Evolutionary conservation across 768 basidiomycete species (phyloP).

Genomic region (Agrocybe praecox): DNA sequence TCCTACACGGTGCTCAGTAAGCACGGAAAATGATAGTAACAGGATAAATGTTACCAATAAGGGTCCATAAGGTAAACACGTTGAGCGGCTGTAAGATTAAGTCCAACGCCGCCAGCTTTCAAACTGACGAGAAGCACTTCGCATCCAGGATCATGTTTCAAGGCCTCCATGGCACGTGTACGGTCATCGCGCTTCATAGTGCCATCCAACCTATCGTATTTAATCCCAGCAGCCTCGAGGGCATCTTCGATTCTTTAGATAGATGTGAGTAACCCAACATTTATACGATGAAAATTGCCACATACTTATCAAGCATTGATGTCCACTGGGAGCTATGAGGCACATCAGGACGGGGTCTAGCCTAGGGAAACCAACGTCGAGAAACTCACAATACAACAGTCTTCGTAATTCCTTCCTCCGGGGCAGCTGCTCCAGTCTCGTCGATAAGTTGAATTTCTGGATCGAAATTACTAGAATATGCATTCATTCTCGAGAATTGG

Average conservation of each 20-base stretch:
- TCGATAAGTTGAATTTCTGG: slow-evolving; percentile 84
- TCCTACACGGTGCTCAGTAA: slow-evolving; percentile 51
- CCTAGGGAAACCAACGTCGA: slow-evolving; percentile 11
- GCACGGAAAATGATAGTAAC: neutral
- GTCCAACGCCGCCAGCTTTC: slow-evolving; percentile 95
- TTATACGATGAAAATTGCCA: slow-evolving; percentile 5
- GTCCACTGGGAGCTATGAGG: slow-evolving; percentile 87
- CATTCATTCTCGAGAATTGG: slow-evolving; percentile 81
- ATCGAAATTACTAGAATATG: slow-evolving; percentile 87
- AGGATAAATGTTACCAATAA: slow-evolving; percentile 66
- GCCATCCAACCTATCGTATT: slow-evolving; percentile 91
- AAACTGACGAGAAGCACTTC: slow-evolving; percentile 96
- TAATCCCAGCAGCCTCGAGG: slow-evolving; percentile 77
- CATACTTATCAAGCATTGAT: slow-evolving; percentile 87
- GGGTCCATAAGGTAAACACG: slow-evolving; percentile 97
- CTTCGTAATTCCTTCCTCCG: slow-evolving; percentile 74
- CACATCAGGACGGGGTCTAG: slow-evolving; percentile 12
- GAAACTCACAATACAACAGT: slow-evolving; percentile 90
- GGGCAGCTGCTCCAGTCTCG: slow-evolving; percentile 62
- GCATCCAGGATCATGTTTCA: slow-evolving; percentile 87
- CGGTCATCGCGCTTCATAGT: slow-evolving; percentile 98
- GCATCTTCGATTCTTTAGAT: slow-evolving; percentile 81
- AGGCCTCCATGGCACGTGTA: slow-evolving; percentile 86
- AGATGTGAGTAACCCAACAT: slow-evolving; percentile 12
- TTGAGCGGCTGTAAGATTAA: slow-evolving; percentile 94